A percentile compares a stretch with the other conserved stretches of the same genome.
Evolutionary conservation across 345 rosid genomes (phyloP).

Genomic region (Jatropha curcas): DNA sequence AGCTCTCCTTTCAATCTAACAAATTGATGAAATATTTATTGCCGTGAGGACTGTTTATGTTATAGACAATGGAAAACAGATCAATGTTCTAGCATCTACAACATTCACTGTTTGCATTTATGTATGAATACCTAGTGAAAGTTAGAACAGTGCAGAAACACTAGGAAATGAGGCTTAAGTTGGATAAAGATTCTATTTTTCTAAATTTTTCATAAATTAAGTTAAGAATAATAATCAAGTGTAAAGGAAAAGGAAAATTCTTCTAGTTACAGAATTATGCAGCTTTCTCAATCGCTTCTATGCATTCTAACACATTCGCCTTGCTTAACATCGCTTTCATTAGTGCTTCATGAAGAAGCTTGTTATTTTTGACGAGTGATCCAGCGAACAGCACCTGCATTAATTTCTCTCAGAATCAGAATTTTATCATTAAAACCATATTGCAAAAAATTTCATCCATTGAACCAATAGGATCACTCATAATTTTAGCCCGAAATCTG

Average conservation of each 20-base stretch:
- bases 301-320: constrained; percentile 76
- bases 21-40: no score
- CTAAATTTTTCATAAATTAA: background rate
- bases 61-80: no score
- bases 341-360: constrained; percentile 62
- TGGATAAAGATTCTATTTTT: background rate
- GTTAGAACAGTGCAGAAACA: no score
- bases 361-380: constrained; percentile 82
- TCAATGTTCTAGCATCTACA: no score
- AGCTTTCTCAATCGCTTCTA: constrained; percentile 70
- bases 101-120: no score
- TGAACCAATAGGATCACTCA: no score
- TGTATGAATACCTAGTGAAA: no score
- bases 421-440: background rate
- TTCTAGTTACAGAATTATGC: constrained; percentile 27
- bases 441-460: no score
- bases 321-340: constrained; percentile 77
- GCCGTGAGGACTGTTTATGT: no score
- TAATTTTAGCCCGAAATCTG: no score
- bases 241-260: background rate
- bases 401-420: constrained; percentile 6
- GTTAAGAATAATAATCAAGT: background rate
- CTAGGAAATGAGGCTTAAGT: no score
- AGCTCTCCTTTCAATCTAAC: no score
- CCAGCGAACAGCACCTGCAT: constrained; percentile 78